These are phyloP conservation scores for Pouteria glomerata DNA, from an alignment of 148 eudicot species.

Conservation along the genomic window DNA sequence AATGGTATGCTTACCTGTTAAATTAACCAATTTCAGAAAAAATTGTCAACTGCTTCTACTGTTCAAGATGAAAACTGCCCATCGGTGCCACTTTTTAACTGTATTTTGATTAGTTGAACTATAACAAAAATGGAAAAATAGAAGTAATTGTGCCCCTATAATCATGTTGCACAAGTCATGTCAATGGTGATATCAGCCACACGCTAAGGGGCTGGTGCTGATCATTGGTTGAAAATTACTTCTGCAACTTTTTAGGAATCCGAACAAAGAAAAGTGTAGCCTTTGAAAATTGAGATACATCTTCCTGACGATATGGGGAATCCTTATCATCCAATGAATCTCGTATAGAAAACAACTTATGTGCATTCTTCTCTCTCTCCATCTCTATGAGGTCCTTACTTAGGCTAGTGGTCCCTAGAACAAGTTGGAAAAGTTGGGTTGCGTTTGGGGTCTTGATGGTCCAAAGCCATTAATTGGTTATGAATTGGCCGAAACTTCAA, in stretches of 20 bases:
- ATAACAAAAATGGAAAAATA: background rate
- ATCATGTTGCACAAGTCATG: conserved; percentile 19
- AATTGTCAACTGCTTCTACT: background rate
- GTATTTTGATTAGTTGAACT: background rate
- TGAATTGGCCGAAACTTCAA: background rate
- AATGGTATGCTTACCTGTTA: background rate
- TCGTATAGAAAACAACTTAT: conserved; percentile 12
- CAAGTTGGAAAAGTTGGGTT: conserved; percentile 10
- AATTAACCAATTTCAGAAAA: background rate
- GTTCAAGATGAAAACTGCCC: background rate
- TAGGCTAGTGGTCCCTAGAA: conserved; percentile 9
- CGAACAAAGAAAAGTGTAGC: background rate
- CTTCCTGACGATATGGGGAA: conserved; percentile 13
- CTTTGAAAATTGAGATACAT: conserved; percentile 1
- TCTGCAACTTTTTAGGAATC: conserved; percentile 17
- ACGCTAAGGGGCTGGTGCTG: conserved; percentile 9
- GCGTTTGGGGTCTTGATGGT: conserved; percentile 2
- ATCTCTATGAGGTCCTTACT: background rate
- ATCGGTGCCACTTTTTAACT: background rate
- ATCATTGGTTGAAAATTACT: conserved; percentile 16
- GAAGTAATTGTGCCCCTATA: background rate
- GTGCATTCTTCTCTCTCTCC: conserved; percentile 14
- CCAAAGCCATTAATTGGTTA: background rate
- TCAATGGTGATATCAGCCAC: conserved; percentile 8
- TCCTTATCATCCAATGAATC: conserved; percentile 18